phyloP scores from a whole-genome alignment of 2,329 filamentous ascomycete species.

The Hypocreales sp. region DNA sequence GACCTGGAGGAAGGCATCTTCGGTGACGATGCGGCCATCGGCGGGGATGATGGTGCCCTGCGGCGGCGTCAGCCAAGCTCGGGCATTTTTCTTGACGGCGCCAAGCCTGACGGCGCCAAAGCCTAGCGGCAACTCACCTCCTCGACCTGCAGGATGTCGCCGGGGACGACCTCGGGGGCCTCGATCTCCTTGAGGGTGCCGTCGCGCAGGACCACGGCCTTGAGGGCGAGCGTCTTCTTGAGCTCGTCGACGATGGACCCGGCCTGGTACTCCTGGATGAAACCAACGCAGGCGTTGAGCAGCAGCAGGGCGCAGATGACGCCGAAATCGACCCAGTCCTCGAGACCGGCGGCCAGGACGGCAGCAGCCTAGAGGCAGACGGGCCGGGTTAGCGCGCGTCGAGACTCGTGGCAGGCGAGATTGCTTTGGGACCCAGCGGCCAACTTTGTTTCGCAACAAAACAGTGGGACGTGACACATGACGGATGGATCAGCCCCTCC shows the following conservation, averaged over 20 bases:
- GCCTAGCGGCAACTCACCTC: constrained; percentile 39
- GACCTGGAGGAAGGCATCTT: constrained; percentile 73
- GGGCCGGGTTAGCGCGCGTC: constrained; percentile 11
- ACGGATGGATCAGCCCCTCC: constrained; percentile 10
- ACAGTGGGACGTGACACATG: constrained; percentile 5
- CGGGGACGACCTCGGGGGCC: constrained; percentile 71
- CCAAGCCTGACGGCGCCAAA: too few species aligned
- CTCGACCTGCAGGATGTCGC: constrained; percentile 80
- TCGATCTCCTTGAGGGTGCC: constrained; percentile 62
- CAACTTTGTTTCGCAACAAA: constrained; percentile 6
- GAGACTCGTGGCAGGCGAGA: too few species aligned
- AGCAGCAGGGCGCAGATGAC: constrained; percentile 74
- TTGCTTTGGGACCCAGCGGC: constrained; percentile 1
- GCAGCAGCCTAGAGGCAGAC: constrained; percentile 42
- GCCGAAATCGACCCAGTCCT: constrained; percentile 88
- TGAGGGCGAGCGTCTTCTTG: constrained; percentile 80
- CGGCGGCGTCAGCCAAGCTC: neutral
- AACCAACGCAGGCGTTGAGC: constrained; percentile 75
- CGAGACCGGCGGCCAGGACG: constrained; percentile 65
- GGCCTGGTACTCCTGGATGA: constrained; percentile 79
- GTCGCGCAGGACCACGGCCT: constrained; percentile 76
- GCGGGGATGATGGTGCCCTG: constrained; percentile 77
- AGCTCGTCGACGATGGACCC: constrained; percentile 82
- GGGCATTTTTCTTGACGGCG: too few species aligned
- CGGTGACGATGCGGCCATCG: constrained; percentile 73